Percentiles rank a stretch among this genome's conserved stretches.
Conservation (phyloP, 2,329 filamentous ascomycete genomes). For the Penicillium sp. region DNA sequence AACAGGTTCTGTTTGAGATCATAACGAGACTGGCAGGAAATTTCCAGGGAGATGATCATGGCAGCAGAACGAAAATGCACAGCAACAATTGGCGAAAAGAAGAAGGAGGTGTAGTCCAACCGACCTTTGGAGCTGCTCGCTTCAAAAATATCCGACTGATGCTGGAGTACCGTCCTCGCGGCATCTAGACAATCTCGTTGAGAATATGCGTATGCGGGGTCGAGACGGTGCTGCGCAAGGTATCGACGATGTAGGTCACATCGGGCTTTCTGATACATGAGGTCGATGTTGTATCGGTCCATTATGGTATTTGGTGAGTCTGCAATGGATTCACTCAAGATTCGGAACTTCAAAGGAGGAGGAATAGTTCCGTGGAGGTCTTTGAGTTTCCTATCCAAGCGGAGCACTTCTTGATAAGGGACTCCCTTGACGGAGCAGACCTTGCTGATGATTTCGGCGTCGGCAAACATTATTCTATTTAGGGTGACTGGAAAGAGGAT, state of each 20-base stretch:
- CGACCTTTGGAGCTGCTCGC: conserved; percentile 56
- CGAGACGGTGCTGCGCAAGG: conserved; percentile 42
- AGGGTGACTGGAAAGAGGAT: conserved; percentile 39
- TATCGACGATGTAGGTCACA: conserved; percentile 57
- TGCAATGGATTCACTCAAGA: conserved; percentile 21
- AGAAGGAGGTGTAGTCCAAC: conserved; percentile 18
- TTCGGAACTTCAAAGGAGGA: conserved; percentile 14
- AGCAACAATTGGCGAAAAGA: conserved; percentile 18
- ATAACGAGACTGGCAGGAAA: conserved; percentile 18
- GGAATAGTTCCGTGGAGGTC: conserved; percentile 19
- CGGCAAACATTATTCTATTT: conserved; percentile 34
- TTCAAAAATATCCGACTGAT: conserved; percentile 53
- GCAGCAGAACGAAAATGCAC: conserved; percentile 23
- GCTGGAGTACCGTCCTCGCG: conserved; percentile 50
- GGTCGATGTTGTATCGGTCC: conserved; percentile 54
- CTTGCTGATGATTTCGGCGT: conserved; percentile 34
- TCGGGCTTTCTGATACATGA: conserved; percentile 54
- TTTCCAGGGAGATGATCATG: conserved; percentile 26
- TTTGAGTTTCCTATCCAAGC: conserved; percentile 33
- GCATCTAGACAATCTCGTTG: conserved; percentile 50
- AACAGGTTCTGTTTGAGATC: conserved; percentile 22
- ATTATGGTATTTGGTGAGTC: conserved; percentile 47
- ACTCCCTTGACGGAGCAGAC: conserved; percentile 6
- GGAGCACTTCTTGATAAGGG: conserved; percentile 25
- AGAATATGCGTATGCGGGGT: conserved; percentile 42